Percentiles rank a stretch among this genome's conserved stretches.
phyloP scores from a whole-genome alignment of 2,329 filamentous ascomycete genomes.

The Berkeleyomyces rouxiae region DNA sequence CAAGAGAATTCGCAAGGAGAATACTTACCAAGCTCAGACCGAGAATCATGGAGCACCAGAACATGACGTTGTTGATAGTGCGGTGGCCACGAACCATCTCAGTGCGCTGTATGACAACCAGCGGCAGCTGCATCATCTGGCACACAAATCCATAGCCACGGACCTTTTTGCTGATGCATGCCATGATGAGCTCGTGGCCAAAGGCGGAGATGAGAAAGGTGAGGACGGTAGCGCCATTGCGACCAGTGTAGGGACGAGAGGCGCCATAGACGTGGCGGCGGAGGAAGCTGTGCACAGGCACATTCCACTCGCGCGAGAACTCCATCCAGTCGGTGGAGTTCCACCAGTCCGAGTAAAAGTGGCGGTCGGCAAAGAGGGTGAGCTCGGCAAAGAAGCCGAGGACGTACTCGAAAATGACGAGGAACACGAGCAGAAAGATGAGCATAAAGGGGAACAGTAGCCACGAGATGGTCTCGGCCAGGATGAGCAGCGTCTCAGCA shows the following conservation, averaged over 20 bases:
- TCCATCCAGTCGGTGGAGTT: slow-evolving; percentile 82
- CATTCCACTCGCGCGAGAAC: slow-evolving; percentile 92
- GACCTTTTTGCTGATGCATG: slow-evolving; percentile 93
- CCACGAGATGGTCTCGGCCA: slow-evolving; percentile 78
- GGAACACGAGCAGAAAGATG: slow-evolving; percentile 84
- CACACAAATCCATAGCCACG: slow-evolving; percentile 84
- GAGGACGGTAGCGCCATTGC: slow-evolving; percentile 62
- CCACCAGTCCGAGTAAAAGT: slow-evolving; percentile 76
- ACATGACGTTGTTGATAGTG: slow-evolving; percentile 75
- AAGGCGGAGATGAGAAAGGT: slow-evolving; percentile 83
- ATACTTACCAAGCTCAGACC: slow-evolving; percentile 50
- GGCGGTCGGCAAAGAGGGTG: slow-evolving; percentile 78
- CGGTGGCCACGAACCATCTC: slow-evolving; percentile 56
- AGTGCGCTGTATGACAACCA: slow-evolving; percentile 79
- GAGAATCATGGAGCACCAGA: slow-evolving; percentile 84
- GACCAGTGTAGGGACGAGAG: slow-evolving; percentile 58
- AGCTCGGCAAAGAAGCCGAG: slow-evolving; percentile 90
- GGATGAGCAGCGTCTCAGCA: slow-evolving; percentile 56
- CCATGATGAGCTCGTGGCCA: slow-evolving; percentile 92
- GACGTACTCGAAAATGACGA: slow-evolving; percentile 96
- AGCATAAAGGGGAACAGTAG: slow-evolving; percentile 96
- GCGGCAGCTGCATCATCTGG: slow-evolving; percentile 94
- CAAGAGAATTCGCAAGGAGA: background rate
- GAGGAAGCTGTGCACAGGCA: slow-evolving; percentile 93
- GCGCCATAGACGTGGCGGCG: slow-evolving; percentile 86